phyloP scores from a whole-genome alignment of 1,284 basidiomycete species.

The Cystobasidium sp. region DNA sequence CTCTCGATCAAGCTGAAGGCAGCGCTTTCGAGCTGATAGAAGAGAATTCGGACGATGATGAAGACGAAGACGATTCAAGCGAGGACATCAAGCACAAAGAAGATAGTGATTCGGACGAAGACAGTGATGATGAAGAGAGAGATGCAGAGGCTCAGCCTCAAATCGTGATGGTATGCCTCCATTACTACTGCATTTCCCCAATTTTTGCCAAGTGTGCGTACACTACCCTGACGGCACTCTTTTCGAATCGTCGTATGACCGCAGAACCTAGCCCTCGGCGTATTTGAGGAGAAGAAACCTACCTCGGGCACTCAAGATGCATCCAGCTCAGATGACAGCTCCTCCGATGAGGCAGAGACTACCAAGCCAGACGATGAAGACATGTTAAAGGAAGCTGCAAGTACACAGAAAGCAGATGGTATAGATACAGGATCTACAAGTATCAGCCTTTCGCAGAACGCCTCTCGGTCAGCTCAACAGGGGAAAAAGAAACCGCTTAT shows the following conservation, averaged over 20 bases:
- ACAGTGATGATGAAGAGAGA: constrained; percentile 13
- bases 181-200: background rate
- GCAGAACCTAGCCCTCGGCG: constrained; percentile 41
- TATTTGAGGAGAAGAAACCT: constrained; percentile 27
- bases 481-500: constrained; percentile 15
- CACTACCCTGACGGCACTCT: too few relatives aligned
- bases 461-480: background rate
- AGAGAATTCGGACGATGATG: constrained; percentile 23
- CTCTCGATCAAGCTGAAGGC: constrained; percentile 4
- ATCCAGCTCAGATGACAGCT: background rate
- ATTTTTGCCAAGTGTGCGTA: too few relatives aligned
- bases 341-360: constrained; percentile 1
- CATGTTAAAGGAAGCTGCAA: background rate
- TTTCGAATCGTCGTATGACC: too few relatives aligned
- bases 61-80: background rate
- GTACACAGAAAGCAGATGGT: background rate
- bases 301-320: background rate
- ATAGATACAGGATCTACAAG: too few relatives aligned
- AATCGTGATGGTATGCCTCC: constrained; percentile 26
- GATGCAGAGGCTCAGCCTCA: constrained; percentile 11
- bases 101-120: constrained; percentile 12
- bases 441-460: background rate
- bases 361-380: background rate
- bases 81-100: background rate
- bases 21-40: constrained; percentile 37